Evolutionary conservation across 306 rosid genomes (phyloP).

Genomic region (Betula pendula): DNA sequence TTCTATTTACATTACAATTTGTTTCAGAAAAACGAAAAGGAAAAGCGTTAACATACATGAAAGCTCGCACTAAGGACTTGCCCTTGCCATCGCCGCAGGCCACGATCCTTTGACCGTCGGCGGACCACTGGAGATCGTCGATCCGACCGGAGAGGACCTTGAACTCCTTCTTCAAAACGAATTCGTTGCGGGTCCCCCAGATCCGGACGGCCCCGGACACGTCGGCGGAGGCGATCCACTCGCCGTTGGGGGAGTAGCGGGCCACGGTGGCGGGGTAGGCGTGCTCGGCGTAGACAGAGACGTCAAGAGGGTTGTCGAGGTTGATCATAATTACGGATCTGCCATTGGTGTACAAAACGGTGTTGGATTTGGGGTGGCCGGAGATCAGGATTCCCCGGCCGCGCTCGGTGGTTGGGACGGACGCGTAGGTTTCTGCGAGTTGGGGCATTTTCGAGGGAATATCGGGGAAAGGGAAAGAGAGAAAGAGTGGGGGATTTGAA

Average conservation of each 20-base stretch:
- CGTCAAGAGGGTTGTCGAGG: conserved; percentile 76
- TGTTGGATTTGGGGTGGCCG: conserved; percentile 72
- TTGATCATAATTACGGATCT: conserved; percentile 78
- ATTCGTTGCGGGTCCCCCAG: conserved; percentile 84
- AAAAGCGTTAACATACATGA: conserved; percentile 51
- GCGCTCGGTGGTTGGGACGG: conserved; percentile 81
- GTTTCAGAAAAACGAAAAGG: not conserved
- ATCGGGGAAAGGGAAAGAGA: not conserved
- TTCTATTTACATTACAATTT: not conserved
- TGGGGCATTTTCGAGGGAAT: conserved; percentile 43
- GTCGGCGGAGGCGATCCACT: conserved; percentile 96
- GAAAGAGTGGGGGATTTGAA: conserved; percentile 20
- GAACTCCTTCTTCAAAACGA: conserved; percentile 89
- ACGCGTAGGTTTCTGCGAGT: conserved; percentile 75
- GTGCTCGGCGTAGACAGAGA: conserved; percentile 84
- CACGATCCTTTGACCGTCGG: conserved; percentile 86
- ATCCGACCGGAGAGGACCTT: conserved; percentile 83
- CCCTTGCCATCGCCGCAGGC: conserved; percentile 93
- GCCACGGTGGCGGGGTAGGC: conserved; percentile 88
- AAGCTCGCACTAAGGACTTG: conserved; percentile 87
- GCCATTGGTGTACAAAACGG: conserved; percentile 71
- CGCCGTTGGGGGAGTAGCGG: conserved; percentile 84
- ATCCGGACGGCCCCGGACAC: conserved; percentile 82
- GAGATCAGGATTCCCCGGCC: conserved; percentile 95
- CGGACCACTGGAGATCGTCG: conserved; percentile 98